Evolutionary conservation across 2,329 filamentous ascomycete species (phyloP), one percentile per base, ranked within the genome.

Genomic region (Fusarium miscanthi): DNA sequence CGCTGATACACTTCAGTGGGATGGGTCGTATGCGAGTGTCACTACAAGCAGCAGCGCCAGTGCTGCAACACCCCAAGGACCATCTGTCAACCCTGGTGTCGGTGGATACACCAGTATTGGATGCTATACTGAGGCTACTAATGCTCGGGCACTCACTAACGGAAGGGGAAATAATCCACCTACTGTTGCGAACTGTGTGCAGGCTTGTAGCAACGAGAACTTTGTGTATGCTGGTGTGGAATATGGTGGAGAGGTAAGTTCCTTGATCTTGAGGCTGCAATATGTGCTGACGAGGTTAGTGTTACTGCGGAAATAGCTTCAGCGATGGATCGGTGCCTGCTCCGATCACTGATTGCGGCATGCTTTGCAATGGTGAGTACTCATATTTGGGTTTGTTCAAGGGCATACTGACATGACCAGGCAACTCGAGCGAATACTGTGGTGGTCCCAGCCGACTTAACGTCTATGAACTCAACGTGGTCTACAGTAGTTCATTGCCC

Each of bases 11-110:
- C 40, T 78, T 3, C 74, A 77, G 12, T 80, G 72, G 72, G 64
- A 74, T 7, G 74, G 69, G 4, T 73, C 57, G 6, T 57, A 70
- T 9, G 59, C 54, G 1, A 54, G 35, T 13, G 49, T 33, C n/a
- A 64, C 65, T 2, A 30, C 52, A 0, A 57, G 49, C 3, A 51
- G 49, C 2, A 37, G 38, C 4, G 49, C 66, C 3, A 63, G 70
- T 12, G 13, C 33, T 4, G 51, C 46, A n/a, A 71, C 63, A 3
- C 73, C 76, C 2, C 57, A 63, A 6, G 70, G 70, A 0, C 70
- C 67, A 3, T 62, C 74, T 12, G 80, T 82, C 6, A 85, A 85
- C 66, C 81, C 82, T 1, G 82, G 82, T 1, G 80, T 82, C 0
- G 67, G 67, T 3, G 81, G 80, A 0, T 84, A 83, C 48, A 67